phyloP scores from a whole-genome alignment of 345 rosid genomes.

The Rhizophora mangle region DNA sequence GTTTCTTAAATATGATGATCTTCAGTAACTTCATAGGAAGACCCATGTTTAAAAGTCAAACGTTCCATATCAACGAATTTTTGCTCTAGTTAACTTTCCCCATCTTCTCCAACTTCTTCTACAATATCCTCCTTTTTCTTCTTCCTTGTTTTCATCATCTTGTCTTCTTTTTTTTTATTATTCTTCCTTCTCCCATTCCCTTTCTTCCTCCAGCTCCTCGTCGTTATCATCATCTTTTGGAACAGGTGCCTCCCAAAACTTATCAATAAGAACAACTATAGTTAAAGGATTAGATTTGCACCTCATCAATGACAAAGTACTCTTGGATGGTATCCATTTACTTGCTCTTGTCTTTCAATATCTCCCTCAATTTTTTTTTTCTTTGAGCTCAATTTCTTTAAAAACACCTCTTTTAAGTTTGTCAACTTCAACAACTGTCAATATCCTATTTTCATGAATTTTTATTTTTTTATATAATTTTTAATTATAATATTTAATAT shows the following conservation, averaged over 20 bases:
- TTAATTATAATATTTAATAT: too few relatives aligned
- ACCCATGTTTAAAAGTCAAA: constrained; percentile 30
- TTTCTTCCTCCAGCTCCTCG: constrained; percentile 22
- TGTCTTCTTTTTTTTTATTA: background rate
- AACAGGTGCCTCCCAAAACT: constrained; percentile 68
- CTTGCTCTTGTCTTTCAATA: constrained; percentile 46
- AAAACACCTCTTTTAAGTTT: constrained; percentile 68
- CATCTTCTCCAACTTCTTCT: background rate
- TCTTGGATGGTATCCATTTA: constrained; percentile 75
- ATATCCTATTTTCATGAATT: too few relatives aligned
- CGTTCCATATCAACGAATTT: constrained; percentile 37
- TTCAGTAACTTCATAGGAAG: constrained; percentile 24
- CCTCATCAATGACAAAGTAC: constrained; percentile 82
- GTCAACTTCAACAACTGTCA: too few relatives aligned
- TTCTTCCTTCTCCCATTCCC: too few relatives aligned
- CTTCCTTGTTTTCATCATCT: background rate
- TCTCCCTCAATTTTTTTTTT: constrained; percentile 35
- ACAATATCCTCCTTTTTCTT: too few relatives aligned
- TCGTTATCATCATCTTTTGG: too few relatives aligned
- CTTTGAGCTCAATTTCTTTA: constrained; percentile 51
- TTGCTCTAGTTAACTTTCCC: background rate
- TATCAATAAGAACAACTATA: constrained; percentile 77
- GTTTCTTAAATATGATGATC: constrained; percentile 14
- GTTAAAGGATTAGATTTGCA: constrained; percentile 99
- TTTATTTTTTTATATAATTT: too few relatives aligned